Percentiles rank a stretch among this genome's conserved stretches.
Evolutionary conservation across 2,329 filamentous ascomycete species (phyloP).

Genomic region (Aureobasidium sp.): DNA sequence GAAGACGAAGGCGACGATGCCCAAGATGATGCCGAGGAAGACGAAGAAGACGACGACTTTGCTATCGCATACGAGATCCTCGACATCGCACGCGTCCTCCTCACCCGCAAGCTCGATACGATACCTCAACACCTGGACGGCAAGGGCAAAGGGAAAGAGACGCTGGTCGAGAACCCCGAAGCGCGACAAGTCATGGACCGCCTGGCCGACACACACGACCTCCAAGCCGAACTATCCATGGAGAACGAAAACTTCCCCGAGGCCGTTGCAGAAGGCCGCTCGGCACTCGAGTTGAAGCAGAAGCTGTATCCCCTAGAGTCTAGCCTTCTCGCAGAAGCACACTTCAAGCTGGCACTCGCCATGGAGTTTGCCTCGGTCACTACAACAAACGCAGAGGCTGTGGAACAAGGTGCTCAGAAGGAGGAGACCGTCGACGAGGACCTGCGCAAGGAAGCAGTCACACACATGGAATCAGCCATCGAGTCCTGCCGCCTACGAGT

Average conservation of each 20-base stretch:
- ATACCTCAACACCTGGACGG: slow-evolving; percentile 31
- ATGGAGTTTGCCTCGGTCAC: slow-evolving; percentile 86
- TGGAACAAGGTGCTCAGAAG: slow-evolving; percentile 30
- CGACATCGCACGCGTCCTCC: slow-evolving; percentile 52
- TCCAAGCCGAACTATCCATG: slow-evolving; percentile 91
- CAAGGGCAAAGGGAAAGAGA: slow-evolving; percentile 35
- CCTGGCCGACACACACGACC: slow-evolving; percentile 84
- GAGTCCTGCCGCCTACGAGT: slow-evolving; percentile 63
- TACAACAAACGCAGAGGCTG: slow-evolving; percentile 44
- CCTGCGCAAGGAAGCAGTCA: slow-evolving; percentile 61
- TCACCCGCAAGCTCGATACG: slow-evolving; percentile 47
- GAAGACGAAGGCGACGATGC: slow-evolving; percentile 49
- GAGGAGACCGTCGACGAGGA: slow-evolving; percentile 51
- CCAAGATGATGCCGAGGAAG: slow-evolving; percentile 36
- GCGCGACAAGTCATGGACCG: slow-evolving; percentile 66
- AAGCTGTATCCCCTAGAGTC: slow-evolving; percentile 72
- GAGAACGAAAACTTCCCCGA: slow-evolving; percentile 89
- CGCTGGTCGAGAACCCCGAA: slow-evolving; percentile 26
- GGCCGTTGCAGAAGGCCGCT: slow-evolving; percentile 75
- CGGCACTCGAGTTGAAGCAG: slow-evolving; percentile 68
- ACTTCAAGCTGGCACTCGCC: slow-evolving; percentile 92
- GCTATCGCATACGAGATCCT: slow-evolving; percentile 55
- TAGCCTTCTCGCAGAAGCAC: slow-evolving; percentile 81
- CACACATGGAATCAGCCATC: slow-evolving; percentile 66
- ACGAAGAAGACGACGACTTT: slow-evolving; percentile 53